Conservation (phyloP, 2,329 filamentous ascomycete species). For the Fusarium sp. region DNA sequence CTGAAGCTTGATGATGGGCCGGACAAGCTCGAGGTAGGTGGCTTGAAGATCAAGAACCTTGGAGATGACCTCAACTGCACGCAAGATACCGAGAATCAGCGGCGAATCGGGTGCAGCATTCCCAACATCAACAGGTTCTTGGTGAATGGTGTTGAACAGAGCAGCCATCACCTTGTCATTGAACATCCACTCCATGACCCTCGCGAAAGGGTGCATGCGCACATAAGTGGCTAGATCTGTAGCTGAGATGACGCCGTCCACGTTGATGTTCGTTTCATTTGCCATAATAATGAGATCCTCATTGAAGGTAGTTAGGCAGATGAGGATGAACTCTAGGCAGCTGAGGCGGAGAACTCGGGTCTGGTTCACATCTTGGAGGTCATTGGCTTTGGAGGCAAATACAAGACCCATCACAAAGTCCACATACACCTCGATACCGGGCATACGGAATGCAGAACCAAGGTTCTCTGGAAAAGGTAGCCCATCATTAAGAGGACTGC, state of each 20-base stretch:
- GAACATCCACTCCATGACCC: conserved; percentile 98
- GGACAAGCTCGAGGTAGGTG: conserved; percentile 91
- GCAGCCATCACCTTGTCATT: conserved; percentile 89
- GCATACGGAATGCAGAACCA: conserved; percentile 80
- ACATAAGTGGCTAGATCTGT: conserved; percentile 86
- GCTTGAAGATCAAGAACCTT: conserved; percentile 88
- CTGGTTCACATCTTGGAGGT: conserved; percentile 78
- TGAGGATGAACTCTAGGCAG: conserved; percentile 87
- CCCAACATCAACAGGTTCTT: conserved; percentile 81
- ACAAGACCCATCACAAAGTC: conserved; percentile 90
- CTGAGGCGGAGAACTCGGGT: conserved; percentile 81
- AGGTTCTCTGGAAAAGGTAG: conserved; percentile 91
- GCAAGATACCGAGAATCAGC: conserved; percentile 82
- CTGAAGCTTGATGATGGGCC: conserved; percentile 81
- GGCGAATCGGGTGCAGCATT: conserved; percentile 84
- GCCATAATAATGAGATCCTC: conserved; percentile 91
- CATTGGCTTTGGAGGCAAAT: conserved; percentile 77
- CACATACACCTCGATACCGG: conserved; percentile 92
- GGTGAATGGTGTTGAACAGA: conserved; percentile 84
- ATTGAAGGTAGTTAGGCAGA: conserved; percentile 90
- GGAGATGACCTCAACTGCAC: conserved; percentile 87
- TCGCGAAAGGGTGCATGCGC: conserved; percentile 89
- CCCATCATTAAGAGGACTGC: conserved; percentile 77
- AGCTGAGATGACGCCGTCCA: conserved; percentile 82
- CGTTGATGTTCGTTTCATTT: conserved; percentile 81